Evolutionary conservation across 225 moss, liverwort and hornwort genomes (phyloP), one percentile per base, ranked within the genome.

Genomic region (Pseudoscleropodium purum): DNA sequence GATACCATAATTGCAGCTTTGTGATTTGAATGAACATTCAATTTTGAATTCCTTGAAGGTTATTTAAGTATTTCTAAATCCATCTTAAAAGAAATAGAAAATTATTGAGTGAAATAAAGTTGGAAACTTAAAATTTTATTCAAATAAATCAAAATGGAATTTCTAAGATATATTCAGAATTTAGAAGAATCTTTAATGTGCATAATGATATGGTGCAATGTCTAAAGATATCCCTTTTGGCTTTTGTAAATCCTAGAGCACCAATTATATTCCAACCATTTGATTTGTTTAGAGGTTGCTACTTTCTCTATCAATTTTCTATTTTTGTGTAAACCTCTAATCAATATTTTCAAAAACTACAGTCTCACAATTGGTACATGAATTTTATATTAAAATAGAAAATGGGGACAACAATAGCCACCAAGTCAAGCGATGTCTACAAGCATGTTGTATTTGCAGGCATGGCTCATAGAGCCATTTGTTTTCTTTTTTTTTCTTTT

Each of bases 241-340:
- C 18, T 29, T n/a, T 37, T 60, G 7, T 18, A 59, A 39, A 60
- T 81, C 11, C 1, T 41, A 4, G 19, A 59, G 25, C 23, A 9
- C 4, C 7, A 57, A n/a, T 18, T 11, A 2, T 14, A 26, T 27
- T 11, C 17, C n/a, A 37, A 5, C 6, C 54, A 60, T 60, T 30
- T 19, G 8, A 60, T 29, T 80, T 0, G 0, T 80, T 18, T 27
- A 18, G 7, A 5, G 29, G 29, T 12, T 60, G 10, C 26, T 56
- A 17, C 1, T 60, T 7, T 60, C 3, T 11, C 4, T 19, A 27
- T n/a, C 41, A 36, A 16, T 52, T 14, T 20, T 5, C 1, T 9
- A 77, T 77, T 52, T 77, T n/a, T 2, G 11, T 2, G 0, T 7
- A 60, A 60, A 13, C 8, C 2, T 60, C 12, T 19, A 20, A 0